Percentiles rank a stretch among this genome's conserved stretches.
Conservation (phyloP, 1,139 yeast genomes). For the Lodderomyces elongisporus region DNA sequence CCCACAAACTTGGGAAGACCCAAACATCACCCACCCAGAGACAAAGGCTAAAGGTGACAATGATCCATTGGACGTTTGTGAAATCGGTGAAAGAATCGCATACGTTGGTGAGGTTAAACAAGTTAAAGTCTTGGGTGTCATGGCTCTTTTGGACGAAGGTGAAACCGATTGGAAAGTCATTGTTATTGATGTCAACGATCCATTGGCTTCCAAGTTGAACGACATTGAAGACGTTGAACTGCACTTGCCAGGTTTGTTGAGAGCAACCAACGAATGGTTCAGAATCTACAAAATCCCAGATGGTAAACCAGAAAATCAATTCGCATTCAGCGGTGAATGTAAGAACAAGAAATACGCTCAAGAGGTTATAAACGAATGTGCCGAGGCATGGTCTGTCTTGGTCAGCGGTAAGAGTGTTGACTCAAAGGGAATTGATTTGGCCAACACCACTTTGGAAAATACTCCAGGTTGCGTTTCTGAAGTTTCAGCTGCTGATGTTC, state of each 20-base stretch:
- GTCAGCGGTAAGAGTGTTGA: conserved; percentile 50
- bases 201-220: conserved; percentile 67
- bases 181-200: conserved; percentile 78
- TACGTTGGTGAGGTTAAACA: conserved; percentile 71
- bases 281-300: conserved; percentile 92
- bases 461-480: conserved; percentile 49
- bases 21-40: conserved; percentile 57
- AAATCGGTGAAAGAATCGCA: conserved; percentile 72
- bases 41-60: conserved; percentile 88
- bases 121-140: conserved; percentile 87
- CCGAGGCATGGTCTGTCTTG: conserved; percentile 71
- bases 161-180: conserved; percentile 97
- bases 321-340: conserved; percentile 82
- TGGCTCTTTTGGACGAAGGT: conserved; percentile 95
- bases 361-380: conserved; percentile 67
- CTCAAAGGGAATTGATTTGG: conserved; percentile 53
- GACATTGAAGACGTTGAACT: conserved; percentile 79
- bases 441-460: conserved; percentile 66
- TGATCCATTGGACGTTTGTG: conserved; percentile 96
- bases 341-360: conserved; percentile 66
- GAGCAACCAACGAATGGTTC: conserved; percentile 89
- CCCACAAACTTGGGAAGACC: conserved; percentile 97
- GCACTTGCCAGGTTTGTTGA: conserved; percentile 78
- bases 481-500: conserved; percentile 41
- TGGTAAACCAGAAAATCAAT: conserved; percentile 83